These are phyloP conservation scores for Pichia kluyveri DNA, from an alignment of 805 yeast genomes.

Conservation along the genomic window DNA sequence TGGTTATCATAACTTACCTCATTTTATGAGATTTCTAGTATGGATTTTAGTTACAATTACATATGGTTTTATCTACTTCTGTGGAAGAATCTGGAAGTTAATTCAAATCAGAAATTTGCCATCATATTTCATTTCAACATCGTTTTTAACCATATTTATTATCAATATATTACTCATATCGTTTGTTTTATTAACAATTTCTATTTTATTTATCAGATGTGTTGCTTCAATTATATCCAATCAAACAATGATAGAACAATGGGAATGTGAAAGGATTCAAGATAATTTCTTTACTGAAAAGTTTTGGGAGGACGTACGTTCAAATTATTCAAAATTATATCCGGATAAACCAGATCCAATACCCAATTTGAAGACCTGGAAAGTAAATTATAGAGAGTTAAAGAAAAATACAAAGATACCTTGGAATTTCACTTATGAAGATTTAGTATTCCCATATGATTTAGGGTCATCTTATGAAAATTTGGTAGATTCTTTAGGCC, in stretches of 20 bases:
- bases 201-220: constrained; percentile 54
- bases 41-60: constrained; percentile 53
- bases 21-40: constrained; percentile 64
- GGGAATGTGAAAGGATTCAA: constrained; percentile 85
- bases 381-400: constrained; percentile 16
- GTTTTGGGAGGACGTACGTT: constrained; percentile 41
- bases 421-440: constrained; percentile 43
- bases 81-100: constrained; percentile 31
- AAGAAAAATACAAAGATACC: constrained; percentile 17
- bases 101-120: constrained; percentile 47
- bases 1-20: constrained; percentile 70
- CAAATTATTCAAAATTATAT: constrained; percentile 35
- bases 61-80: constrained; percentile 35
- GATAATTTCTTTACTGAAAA: constrained; percentile 48
- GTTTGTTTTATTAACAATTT: constrained; percentile 54
- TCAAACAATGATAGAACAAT: constrained; percentile 80
- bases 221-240: constrained; percentile 50
- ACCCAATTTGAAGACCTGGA: constrained; percentile 43
- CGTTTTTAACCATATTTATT: constrained; percentile 47
- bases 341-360: constrained; percentile 18
- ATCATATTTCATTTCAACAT: constrained; percentile 40
- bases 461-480: constrained; percentile 48
- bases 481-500: constrained; percentile 47
- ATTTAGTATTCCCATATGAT: constrained; percentile 79
- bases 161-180: constrained; percentile 44